phyloP scores from a whole-genome alignment of 352 stramenopile genomes.

The Phytopythium cucurbitacearum region DNA sequence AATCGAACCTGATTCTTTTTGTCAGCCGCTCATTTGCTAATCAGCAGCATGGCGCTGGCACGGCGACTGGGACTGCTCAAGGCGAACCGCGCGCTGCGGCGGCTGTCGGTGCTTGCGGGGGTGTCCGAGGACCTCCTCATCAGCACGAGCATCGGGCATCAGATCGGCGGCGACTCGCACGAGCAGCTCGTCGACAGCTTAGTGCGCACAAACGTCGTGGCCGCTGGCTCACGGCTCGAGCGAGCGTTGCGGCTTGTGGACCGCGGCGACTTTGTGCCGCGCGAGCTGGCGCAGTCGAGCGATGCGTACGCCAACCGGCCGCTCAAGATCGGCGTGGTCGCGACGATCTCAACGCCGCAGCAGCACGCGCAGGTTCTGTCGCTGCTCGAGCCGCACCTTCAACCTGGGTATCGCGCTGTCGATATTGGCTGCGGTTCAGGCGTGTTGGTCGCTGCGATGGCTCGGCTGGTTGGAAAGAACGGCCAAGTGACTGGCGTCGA shows the following conservation, averaged over 20 bases:
- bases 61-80: background rate
- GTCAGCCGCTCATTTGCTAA: background rate
- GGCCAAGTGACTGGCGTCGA: slow-evolving; percentile 68
- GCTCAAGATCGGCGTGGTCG: slow-evolving; percentile 71
- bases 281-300: slow-evolving; percentile 15
- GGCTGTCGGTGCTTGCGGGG: slow-evolving; percentile 60
- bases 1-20: background rate
- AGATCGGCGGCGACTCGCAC: slow-evolving; percentile 74
- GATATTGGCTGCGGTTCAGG: slow-evolving; percentile 83
- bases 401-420: slow-evolving; percentile 53
- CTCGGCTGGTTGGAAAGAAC: slow-evolving; percentile 47
- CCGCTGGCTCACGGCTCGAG: slow-evolving; percentile 49
- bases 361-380: slow-evolving; percentile 78
- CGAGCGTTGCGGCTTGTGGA: slow-evolving; percentile 60
- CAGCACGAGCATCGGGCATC: slow-evolving; percentile 76
- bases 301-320: slow-evolving; percentile 70
- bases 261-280: slow-evolving; percentile 50
- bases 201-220: slow-evolving; percentile 67
- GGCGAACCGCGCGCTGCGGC: slow-evolving; percentile 9
- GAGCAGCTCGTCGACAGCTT: slow-evolving; percentile 68
- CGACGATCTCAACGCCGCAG: slow-evolving; percentile 85
- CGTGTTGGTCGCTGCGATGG: slow-evolving; percentile 75
- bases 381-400: slow-evolving; percentile 59
- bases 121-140: slow-evolving; percentile 81
- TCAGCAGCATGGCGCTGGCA: slow-evolving; percentile 3